These are phyloP conservation scores for Fusarium nygamai DNA, from an alignment of 2,329 filamentous ascomycete species.

Conservation along the genomic window DNA sequence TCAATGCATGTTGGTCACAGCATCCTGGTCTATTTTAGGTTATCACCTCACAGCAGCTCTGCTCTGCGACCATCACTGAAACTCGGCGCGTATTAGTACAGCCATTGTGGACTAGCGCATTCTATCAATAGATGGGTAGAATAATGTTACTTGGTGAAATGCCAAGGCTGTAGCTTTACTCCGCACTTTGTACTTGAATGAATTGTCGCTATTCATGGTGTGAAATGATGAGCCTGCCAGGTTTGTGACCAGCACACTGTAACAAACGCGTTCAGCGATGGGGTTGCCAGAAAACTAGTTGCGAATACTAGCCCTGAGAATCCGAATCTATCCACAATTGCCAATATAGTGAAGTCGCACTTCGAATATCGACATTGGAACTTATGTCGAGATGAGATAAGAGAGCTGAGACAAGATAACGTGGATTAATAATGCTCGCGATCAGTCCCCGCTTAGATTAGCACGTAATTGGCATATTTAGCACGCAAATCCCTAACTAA, in stretches of 20 bases:
- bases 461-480: neutral
- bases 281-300: fast-evolving
- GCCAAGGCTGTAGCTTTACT: neutral
- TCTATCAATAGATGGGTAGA: neutral
- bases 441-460: neutral
- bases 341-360: neutral
- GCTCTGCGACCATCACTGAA: neutral
- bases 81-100: neutral
- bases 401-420: neutral
- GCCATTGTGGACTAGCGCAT: neutral
- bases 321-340: too few species aligned
- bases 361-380: neutral
- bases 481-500: neutral
- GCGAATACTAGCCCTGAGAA: neutral
- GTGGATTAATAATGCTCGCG: constrained; percentile 20
- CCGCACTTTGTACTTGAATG: neutral
- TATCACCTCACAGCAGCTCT: neutral
- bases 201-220: neutral
- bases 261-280: neutral
- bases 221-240: neutral
- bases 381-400: neutral
- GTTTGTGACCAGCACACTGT: too few species aligned
- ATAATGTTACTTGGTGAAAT: neutral
- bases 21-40: neutral
- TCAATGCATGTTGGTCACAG: constrained; percentile 22